Base-by-base conservation (phyloP, 345 rosid genomes). In the Eucalyptus tenuipes region DNA sequence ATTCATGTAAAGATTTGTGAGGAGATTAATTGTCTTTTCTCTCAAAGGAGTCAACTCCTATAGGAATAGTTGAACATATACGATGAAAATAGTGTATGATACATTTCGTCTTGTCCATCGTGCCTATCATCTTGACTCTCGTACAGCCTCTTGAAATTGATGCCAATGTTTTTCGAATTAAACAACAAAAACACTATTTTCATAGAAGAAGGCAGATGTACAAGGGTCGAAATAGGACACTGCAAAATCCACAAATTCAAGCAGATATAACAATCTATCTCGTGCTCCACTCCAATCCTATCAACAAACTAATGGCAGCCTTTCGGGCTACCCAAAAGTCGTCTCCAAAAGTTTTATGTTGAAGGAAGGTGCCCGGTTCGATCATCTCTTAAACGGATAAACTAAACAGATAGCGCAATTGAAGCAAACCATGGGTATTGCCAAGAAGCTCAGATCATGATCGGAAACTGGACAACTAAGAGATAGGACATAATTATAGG, bases 41-140 rank as follows among this genome's bases (percentile, higher is more conserved):
- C 59, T 53, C 27, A 53, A 53, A 53, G 4, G 59, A 53, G 59
- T 18, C 59, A 53, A 53, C 59, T 20, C 59, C 59, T 9, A 18
- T 5, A 20, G 7, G 24, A 92, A 94, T 84, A 50, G 86, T 88
- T 45, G 91, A 92, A 90, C 94, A 94, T 89, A 96, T 93, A 94
- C 97, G 94, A 87, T 92, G 94, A 90, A 96, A 97, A 94, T 96
- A 97, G 90, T 95, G 96, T 79, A 94, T 88, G 25, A 96, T 92
- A 90, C 98, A 97, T 91, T 92, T 95, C 89, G 95, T 48, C 49
- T 48, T 48, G 5, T 48, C 49, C 49, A 48, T 89, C 91, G 96
- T 96, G 99, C 29, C 49, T 91, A 89, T 93, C 94, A 90, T 92
- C 93, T 88, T 93, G 95, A 52, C 91, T 89, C 81, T 91, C 93